Conservation (phyloP, 495 filamentous ascomycete genomes). For the Penicillium mononematosum region DNA sequence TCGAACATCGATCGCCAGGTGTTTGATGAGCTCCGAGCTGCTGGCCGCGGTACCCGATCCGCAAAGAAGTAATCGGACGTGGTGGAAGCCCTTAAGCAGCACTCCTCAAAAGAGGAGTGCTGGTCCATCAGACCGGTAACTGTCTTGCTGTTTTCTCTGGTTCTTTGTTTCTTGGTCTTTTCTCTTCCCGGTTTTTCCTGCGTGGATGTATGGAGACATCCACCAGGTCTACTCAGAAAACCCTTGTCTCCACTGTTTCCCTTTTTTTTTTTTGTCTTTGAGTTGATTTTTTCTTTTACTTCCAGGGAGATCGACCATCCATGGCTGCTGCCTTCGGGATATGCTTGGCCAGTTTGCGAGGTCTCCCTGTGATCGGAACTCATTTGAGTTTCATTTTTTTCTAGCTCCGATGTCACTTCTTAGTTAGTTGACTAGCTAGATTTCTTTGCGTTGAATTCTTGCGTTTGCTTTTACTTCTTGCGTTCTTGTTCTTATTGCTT, state of each 20-base stretch:
- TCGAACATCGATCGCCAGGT: neutral
- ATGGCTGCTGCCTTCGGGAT: neutral
- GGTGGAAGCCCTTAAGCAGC: neutral
- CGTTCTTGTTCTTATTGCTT: neutral
- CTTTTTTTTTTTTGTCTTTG: too few relatives aligned
- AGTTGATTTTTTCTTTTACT: too few relatives aligned
- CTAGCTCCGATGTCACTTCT: neutral
- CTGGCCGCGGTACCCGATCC: neutral
- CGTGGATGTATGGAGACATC: constrained; percentile 5
- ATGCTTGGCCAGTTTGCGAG: constrained; percentile 2
- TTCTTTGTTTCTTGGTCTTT: neutral
- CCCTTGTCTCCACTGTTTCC: neutral
- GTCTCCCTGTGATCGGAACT: neutral
- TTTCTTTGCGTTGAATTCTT: neutral
- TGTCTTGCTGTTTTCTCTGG: neutral
- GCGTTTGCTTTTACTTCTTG: neutral
- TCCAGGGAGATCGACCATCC: neutral
- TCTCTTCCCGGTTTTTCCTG: neutral
- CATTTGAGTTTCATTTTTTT: neutral
- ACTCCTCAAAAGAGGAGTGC: neutral
- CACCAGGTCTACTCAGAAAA: neutral
- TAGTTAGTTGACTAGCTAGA: neutral
- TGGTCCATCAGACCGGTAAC: neutral
- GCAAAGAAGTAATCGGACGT: neutral
- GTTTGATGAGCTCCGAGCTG: neutral